Percentiles rank a stretch among this genome's conserved stretches.
Conservation (phyloP, 1,139 yeast genomes). For the Candida glucosophila region DNA sequence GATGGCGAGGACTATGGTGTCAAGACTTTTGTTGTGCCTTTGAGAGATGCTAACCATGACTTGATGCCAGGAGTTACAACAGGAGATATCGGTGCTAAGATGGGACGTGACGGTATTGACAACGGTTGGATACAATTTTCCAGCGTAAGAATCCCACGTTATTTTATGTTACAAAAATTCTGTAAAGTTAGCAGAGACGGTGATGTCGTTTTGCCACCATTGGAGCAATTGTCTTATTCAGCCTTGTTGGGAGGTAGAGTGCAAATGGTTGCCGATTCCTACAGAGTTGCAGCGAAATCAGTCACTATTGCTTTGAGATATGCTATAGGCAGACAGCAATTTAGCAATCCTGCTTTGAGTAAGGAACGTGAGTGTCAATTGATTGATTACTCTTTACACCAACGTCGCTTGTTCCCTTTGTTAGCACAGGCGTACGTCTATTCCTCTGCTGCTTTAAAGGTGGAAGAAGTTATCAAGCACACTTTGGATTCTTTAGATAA, state of each 20-base stretch:
- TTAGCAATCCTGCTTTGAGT: conserved; percentile 14
- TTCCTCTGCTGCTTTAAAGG: conserved; percentile 32
- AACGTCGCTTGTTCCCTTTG: conserved; percentile 36
- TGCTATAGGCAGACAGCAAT: conserved; percentile 39
- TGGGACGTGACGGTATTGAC: conserved; percentile 44
- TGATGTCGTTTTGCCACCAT: conserved; percentile 34
- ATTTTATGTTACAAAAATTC: conserved; percentile 41
- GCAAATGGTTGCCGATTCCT: conserved; percentile 36
- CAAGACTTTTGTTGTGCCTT: conserved; percentile 41
- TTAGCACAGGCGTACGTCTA: conserved; percentile 36
- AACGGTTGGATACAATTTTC: conserved; percentile 45
- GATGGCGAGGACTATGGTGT: conserved; percentile 40
- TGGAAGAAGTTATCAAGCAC: conserved; percentile 21
- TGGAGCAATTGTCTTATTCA: conserved; percentile 39
- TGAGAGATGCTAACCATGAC: conserved; percentile 37
- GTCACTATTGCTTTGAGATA: conserved; percentile 37
- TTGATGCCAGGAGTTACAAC: conserved; percentile 35
- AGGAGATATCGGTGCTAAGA: conserved; percentile 42
- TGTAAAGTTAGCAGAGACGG: conserved; percentile 35
- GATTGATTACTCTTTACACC: conserved; percentile 41
- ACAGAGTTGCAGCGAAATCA: conserved; percentile 33
- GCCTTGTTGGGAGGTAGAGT: conserved; percentile 41
- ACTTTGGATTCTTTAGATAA: conserved; percentile 25
- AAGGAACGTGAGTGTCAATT: conserved; percentile 31
- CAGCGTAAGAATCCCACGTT: conserved; percentile 36